These are phyloP conservation scores for Thelonectria discophora DNA, from an alignment of 2,329 filamentous ascomycete species.

Conservation along the genomic window DNA sequence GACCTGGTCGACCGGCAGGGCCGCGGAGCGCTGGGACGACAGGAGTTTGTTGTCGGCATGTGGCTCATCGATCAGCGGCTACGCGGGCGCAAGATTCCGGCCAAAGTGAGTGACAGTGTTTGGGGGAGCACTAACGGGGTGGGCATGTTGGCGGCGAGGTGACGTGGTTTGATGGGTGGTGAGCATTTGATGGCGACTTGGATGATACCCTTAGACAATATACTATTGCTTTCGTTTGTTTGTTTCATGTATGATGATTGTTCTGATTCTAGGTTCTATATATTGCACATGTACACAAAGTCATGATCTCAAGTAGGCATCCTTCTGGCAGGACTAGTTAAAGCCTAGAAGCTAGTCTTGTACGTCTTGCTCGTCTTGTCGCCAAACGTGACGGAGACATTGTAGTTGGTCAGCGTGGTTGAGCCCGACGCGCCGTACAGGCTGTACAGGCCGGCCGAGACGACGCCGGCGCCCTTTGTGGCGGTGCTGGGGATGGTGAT, in stretches of 20 bases:
- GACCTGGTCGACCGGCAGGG: conserved; percentile 71
- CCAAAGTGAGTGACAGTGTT: conserved; percentile 75
- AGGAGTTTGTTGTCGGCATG: conserved; percentile 84
- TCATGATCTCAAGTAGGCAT: too few relatives aligned
- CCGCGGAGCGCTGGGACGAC: conserved; percentile 66
- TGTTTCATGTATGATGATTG: not conserved
- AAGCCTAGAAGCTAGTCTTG: conserved; percentile 3
- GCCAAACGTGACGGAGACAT: conserved; percentile 18
- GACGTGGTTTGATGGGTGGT: conserved; percentile 28
- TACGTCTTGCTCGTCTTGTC: conserved; percentile 15
- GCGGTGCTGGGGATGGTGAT: conserved; percentile 38
- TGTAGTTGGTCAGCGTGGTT: conserved; percentile 13
- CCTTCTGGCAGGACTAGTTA: not conserved
- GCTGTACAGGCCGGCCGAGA: conserved; percentile 43
- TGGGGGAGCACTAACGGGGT: conserved; percentile 73
- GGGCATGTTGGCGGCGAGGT: conserved; percentile 47
- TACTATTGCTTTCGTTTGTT: not conserved
- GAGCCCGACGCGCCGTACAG: conserved; percentile 40
- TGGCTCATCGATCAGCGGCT: conserved; percentile 85
- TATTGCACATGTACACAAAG: too few relatives aligned
- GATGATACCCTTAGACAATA: conserved; percentile 40
- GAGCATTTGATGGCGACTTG: conserved; percentile 11
- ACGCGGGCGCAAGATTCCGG: conserved; percentile 80
- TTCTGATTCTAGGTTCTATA: too few relatives aligned
- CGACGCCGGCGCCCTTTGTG: conserved; percentile 36